A percentile compares a stretch with the other conserved stretches of the same genome.
These are phyloP conservation scores for Pinus taeda DNA, from an alignment of 75 land plant genomes.

Conservation along the genomic window DNA sequence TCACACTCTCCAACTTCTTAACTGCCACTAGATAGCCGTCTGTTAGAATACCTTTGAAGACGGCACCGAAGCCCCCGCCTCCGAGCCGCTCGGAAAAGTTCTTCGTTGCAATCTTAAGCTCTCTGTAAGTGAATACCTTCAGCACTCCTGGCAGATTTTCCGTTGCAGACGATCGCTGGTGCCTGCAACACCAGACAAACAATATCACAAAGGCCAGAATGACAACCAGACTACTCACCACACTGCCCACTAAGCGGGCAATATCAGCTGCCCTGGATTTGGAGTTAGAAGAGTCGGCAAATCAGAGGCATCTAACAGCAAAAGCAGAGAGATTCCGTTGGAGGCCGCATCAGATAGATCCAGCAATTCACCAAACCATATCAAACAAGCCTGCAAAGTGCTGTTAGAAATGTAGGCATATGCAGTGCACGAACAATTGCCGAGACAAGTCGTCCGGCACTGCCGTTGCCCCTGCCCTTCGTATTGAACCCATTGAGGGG, in stretches of 20 bases:
- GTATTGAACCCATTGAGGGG: constrained; percentile 5
- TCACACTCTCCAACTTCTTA: constrained; percentile 6
- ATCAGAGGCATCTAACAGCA: neutral
- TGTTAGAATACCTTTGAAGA: constrained; percentile 7
- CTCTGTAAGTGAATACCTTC: constrained; percentile 15
- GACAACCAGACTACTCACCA: too few species aligned
- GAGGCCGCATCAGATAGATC: neutral
- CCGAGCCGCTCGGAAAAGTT: constrained; percentile 17
- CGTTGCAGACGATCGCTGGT: too few species aligned
- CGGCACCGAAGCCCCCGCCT: constrained; percentile 22
- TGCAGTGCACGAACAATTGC: constrained; percentile 39
- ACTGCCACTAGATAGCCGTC: constrained; percentile 18
- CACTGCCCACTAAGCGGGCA: too few species aligned
- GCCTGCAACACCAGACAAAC: too few species aligned
- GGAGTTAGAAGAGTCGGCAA: neutral
- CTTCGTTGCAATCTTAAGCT: constrained; percentile 13
- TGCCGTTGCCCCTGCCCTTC: neutral
- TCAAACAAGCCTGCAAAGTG: neutral
- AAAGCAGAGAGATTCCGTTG: neutral
- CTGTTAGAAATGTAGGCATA: constrained; percentile 5
- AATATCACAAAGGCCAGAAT: too few species aligned
- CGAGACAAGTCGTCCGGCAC: constrained; percentile 17
- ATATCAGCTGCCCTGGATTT: too few species aligned
- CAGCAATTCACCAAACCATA: neutral
- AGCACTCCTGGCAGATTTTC: constrained; percentile 17